These are phyloP conservation scores for Rhynchosporium secalis DNA, from an alignment of 2,329 filamentous ascomycete species.

Conservation along the genomic window DNA sequence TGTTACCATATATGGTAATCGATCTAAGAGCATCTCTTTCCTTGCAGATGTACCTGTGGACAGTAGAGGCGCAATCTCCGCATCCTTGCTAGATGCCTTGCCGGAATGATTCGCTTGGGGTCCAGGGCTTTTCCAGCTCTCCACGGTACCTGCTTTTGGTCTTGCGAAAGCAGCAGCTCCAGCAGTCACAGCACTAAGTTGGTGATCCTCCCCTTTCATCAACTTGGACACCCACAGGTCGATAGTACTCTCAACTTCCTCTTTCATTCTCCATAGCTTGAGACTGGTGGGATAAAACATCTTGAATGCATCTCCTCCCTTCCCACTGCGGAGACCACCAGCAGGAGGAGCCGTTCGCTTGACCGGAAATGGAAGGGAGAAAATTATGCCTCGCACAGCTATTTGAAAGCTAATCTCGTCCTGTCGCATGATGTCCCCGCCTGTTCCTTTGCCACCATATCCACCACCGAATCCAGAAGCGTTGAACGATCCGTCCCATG, in stretches of 20 bases:
- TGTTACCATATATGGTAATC: slow-evolving; percentile 79
- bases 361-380: slow-evolving; percentile 82
- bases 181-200: slow-evolving; percentile 45
- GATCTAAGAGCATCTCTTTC: slow-evolving; percentile 76
- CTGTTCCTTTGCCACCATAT: slow-evolving; percentile 51
- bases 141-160: slow-evolving; percentile 40
- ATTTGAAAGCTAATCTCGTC: slow-evolving; percentile 94
- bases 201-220: slow-evolving; percentile 53
- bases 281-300: slow-evolving; percentile 92
- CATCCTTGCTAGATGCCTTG: slow-evolving; percentile 31
- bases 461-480: slow-evolving; percentile 54
- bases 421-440: slow-evolving; percentile 77
- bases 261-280: slow-evolving; percentile 78
- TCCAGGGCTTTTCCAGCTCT: slow-evolving; percentile 39
- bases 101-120: slow-evolving; percentile 12
- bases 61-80: slow-evolving; percentile 46
- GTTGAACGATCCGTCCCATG: slow-evolving; percentile 67
- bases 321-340: slow-evolving; percentile 34
- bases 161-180: slow-evolving; percentile 52
- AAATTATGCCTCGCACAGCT: slow-evolving; percentile 81
- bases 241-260: slow-evolving; percentile 76
- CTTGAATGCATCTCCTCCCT: slow-evolving; percentile 67
- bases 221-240: slow-evolving; percentile 66
- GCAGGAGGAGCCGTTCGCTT: slow-evolving; percentile 58
- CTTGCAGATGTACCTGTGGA: slow-evolving; percentile 64